Conservation (phyloP, 306 rosid genomes). For the Sindora glabra region DNA sequence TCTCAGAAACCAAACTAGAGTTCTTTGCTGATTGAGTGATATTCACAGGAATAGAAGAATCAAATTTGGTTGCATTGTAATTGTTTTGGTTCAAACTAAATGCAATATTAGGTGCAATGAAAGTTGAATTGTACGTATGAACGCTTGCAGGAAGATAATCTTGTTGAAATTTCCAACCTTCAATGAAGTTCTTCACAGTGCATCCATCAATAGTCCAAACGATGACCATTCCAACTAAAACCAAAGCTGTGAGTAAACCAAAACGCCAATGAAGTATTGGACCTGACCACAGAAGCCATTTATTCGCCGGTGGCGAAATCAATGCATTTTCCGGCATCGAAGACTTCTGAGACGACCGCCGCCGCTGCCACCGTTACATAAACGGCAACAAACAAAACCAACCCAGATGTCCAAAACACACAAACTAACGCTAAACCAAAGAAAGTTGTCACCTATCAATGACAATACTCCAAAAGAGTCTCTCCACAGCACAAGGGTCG, state of each 20-base stretch:
- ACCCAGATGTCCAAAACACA: neutral
- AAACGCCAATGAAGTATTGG: conserved; percentile 57
- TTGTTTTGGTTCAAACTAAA: conserved; percentile 21
- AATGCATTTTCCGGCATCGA: conserved; percentile 62
- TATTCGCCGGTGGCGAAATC: conserved; percentile 25
- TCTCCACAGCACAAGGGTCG: neutral
- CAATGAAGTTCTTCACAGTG: conserved; percentile 38
- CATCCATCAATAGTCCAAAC: conserved; percentile 67
- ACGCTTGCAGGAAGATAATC: conserved; percentile 28
- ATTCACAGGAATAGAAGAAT: conserved; percentile 18
- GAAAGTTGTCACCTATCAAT: conserved; percentile 14
- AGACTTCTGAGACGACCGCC: conserved; percentile 8
- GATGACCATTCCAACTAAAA: conserved; percentile 45
- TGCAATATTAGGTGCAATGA: neutral
- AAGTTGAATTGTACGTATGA: conserved; percentile 8
- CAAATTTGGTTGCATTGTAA: conserved; percentile 21
- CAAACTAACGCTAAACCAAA: neutral
- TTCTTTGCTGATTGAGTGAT: conserved; percentile 18
- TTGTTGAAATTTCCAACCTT: conserved; percentile 45
- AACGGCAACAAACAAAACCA: conserved; percentile 14
- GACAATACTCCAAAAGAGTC: conserved; percentile 8
- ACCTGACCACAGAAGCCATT: conserved; percentile 25
- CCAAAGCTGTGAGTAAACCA: conserved; percentile 44
- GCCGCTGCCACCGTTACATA: neutral
- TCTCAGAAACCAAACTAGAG: conserved; percentile 5